Evolutionary conservation across 768 basidiomycete species (phyloP).

Genomic region (Hygrocybe punicea): DNA sequence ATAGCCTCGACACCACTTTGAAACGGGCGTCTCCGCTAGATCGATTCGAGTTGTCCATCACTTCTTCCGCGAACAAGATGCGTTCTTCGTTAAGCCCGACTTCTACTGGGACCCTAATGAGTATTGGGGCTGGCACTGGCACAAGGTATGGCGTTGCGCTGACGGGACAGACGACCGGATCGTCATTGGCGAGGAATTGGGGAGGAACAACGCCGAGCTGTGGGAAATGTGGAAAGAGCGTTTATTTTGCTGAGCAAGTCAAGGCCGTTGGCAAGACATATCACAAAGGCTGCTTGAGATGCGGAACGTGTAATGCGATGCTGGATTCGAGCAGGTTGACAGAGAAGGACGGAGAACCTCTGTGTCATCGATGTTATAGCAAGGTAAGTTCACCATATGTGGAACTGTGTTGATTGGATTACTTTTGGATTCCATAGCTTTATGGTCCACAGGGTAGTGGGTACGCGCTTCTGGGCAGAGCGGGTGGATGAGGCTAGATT

Average conservation of each 20-base stretch:
- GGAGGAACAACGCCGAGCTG: conserved; percentile 58
- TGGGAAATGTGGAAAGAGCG: conserved; percentile 66
- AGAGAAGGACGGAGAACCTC: conserved; percentile 71
- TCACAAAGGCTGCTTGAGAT: conserved; percentile 76
- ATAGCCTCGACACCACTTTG: conserved; percentile 19
- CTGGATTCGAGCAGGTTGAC: conserved; percentile 72
- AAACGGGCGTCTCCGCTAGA: neutral
- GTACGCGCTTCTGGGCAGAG: conserved; percentile 62
- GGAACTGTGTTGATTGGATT: neutral
- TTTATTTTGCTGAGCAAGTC: conserved; percentile 87
- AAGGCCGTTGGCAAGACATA: conserved; percentile 79
- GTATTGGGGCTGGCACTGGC: conserved; percentile 44
- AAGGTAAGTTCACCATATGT: conserved; percentile 41
- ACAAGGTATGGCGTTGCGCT: conserved; percentile 64
- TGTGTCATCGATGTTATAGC: conserved; percentile 69
- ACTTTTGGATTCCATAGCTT: conserved; percentile 45
- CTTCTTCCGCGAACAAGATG: conserved; percentile 8
- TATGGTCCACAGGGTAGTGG: conserved; percentile 73
- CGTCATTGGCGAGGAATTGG: conserved; percentile 47
- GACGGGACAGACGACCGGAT: conserved; percentile 36
- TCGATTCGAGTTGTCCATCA: neutral
- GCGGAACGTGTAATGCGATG: conserved; percentile 61
- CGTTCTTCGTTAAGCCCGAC: conserved; percentile 38
- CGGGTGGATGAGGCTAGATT: conserved; percentile 16
- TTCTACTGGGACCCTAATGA: neutral